Percentiles rank a stretch among this genome's conserved stretches.
Conservation (phyloP, 169 alveolate genomes). For the Cryptosporidium ryanae region DNA sequence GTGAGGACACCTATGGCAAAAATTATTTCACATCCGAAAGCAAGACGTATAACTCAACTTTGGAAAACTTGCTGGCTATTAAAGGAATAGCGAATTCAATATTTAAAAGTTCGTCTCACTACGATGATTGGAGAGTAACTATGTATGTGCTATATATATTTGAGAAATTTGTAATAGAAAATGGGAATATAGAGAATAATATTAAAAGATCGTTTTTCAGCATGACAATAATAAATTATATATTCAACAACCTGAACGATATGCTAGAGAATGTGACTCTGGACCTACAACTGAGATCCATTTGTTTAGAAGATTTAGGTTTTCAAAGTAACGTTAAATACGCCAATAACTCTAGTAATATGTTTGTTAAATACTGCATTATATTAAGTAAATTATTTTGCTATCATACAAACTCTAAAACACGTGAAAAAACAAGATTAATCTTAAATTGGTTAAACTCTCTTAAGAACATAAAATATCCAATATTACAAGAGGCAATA, state of each 20-base stretch:
- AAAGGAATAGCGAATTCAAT: conserved; percentile 18
- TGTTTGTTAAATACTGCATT: neutral
- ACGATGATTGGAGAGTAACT: conserved; percentile 4
- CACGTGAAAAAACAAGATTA: conserved; percentile 18
- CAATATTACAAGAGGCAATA: conserved; percentile 7
- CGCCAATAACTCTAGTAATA: neutral
- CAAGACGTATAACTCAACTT: conserved; percentile 3
- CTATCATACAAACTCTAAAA: conserved; percentile 7
- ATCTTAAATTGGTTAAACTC: conserved; percentile 28
- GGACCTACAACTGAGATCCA: neutral
- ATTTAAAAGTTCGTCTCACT: conserved; percentile 27
- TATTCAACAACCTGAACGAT: conserved; percentile 15
- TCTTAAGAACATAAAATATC: conserved; percentile 24
- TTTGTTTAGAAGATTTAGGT: neutral
- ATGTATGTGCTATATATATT: neutral
- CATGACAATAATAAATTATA: conserved; percentile 27
- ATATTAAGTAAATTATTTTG: conserved; percentile 8
- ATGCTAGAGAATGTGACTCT: neutral
- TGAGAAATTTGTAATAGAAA: conserved; percentile 7
- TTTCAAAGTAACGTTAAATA: too few species aligned
- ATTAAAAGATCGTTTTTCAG: conserved; percentile 16
- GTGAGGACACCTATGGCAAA: neutral
- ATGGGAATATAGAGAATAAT: neutral
- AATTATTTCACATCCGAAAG: conserved; percentile 10
- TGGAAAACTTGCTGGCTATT: neutral